These are phyloP conservation scores for Colletotrichum sp. DNA, from an alignment of 2,329 filamentous ascomycete genomes.

Conservation along the genomic window DNA sequence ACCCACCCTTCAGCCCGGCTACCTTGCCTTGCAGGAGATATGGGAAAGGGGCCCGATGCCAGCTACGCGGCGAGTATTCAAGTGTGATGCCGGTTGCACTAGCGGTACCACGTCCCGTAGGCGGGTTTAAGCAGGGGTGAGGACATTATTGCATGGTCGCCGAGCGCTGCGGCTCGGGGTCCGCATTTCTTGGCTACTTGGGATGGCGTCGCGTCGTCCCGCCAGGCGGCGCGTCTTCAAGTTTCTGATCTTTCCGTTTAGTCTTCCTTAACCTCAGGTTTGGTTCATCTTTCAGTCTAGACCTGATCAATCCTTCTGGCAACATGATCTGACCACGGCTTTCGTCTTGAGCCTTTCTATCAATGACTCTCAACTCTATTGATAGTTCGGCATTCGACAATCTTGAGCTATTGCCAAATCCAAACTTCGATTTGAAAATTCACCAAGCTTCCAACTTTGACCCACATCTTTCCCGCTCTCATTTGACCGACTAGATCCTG, in stretches of 20 bases:
- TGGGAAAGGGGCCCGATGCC: background rate
- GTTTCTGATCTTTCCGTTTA: background rate
- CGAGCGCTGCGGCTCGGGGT: background rate
- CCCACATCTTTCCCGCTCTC: no score
- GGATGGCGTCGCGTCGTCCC: background rate
- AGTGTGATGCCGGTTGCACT: background rate
- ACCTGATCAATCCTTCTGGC: rapidly evolving
- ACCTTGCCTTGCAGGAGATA: background rate
- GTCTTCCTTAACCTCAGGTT: background rate
- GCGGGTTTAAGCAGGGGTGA: background rate
- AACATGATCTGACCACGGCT: rapidly evolving
- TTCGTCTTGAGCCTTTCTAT: background rate
- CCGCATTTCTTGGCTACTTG: background rate
- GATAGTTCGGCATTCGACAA: background rate
- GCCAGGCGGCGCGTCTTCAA: background rate
- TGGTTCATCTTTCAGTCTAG: background rate
- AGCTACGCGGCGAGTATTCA: background rate
- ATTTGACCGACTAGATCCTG: no score
- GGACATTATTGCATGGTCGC: background rate
- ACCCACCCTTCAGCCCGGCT: background rate
- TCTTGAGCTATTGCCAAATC: background rate
- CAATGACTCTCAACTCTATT: rapidly evolving
- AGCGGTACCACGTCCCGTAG: background rate
- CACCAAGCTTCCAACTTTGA: background rate
- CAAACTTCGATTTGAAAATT: rapidly evolving